Base-by-base conservation (phyloP, 2,329 filamentous ascomycete genomes). In the Pyrenophora seminiperda region DNA sequence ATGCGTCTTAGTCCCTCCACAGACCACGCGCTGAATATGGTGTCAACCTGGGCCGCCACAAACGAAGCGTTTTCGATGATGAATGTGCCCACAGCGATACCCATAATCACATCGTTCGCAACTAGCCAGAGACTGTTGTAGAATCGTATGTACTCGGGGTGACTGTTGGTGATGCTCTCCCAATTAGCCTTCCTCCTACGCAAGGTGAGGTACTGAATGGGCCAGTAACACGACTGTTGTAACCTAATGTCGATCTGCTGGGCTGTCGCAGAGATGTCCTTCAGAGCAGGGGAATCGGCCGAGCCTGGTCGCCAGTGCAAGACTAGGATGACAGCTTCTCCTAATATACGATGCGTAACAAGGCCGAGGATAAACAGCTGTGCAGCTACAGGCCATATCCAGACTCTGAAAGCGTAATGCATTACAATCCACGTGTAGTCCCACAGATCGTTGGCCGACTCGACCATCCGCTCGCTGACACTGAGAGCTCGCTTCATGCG, bases 61-160 rank as follows among this genome's bases (percentile, higher is more conserved):
- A 88, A 90, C 47, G 85, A 82, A 2, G 91, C 87, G 65, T 99
- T 97, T 70, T 99, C 94, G 55, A 97, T 93, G 54, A 99, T 96
- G 72, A 96, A 99, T 1, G 91, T 96, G 0, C 94, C 95, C 6
- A 99, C 76, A 1, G 94, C 94, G 60, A 99, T 97, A 19, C 94
- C 95, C 52, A 99, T 97, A 58, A 99, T 99, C 38, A 99, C 89
- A 75, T 99, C 94, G 76, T 99, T 99, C 22, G 92, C 92, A 17
- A 99, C 94, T 7, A 99, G 88, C 94, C 94, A 99, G 4, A 99
- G 79, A 66, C 91, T 97, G 73, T 99, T 99, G 77, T 97, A 99
- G 75, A 99, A 99, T 13, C 94, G 88, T 60, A 99, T 99, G 72
- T 99, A 99, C 72, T 99, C 94, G 0, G 93, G 91, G 72, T 99